Evolutionary conservation across 176 grass and related monocot genomes (phyloP).

Genomic region (Urochloa ruziziensis): DNA sequence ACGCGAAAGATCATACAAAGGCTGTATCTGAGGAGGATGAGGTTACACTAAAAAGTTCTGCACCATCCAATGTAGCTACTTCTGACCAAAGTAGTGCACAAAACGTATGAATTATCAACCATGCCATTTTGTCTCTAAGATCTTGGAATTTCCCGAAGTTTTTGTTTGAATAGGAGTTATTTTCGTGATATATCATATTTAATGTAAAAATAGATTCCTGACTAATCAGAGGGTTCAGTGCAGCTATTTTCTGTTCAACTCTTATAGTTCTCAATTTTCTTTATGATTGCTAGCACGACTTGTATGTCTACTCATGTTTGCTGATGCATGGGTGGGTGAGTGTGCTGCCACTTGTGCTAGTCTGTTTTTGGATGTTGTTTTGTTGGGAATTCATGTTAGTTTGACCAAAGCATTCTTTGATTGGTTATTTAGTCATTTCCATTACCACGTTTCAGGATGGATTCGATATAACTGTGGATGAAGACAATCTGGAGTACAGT

Average conservation of each 20-base stretch:
- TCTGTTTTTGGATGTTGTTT: constrained; percentile 12
- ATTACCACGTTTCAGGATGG: constrained; percentile 61
- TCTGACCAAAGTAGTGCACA: constrained; percentile 51
- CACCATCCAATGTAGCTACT: constrained; percentile 45
- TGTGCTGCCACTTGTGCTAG: not conserved
- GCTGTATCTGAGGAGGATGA: constrained; percentile 75
- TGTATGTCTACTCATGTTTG: constrained; percentile 17
- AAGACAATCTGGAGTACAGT: constrained; percentile 64
- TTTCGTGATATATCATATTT: not conserved
- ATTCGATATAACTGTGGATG: constrained; percentile 56
- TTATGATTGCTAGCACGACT: not conserved
- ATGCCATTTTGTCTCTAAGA: not conserved
- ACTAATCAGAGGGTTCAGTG: not conserved
- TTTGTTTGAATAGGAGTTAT: constrained; percentile 4
- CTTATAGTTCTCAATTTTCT: constrained; percentile 8
- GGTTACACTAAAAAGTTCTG: constrained; percentile 34
- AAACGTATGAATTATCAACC: constrained; percentile 49
- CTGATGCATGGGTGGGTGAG: not conserved
- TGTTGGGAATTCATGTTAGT: constrained; percentile 15
- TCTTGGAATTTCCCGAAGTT: not conserved
- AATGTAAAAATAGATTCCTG: not conserved
- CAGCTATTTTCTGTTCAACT: constrained; percentile 14
- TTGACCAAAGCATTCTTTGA: not conserved
- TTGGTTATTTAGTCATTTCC: constrained; percentile 28
- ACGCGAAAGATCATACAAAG: constrained; percentile 90